A percentile compares a stretch with the other conserved stretches of the same genome.
Conservation (phyloP, 352 stramenopile genomes). For the Blastocystis hominis region DNA sequence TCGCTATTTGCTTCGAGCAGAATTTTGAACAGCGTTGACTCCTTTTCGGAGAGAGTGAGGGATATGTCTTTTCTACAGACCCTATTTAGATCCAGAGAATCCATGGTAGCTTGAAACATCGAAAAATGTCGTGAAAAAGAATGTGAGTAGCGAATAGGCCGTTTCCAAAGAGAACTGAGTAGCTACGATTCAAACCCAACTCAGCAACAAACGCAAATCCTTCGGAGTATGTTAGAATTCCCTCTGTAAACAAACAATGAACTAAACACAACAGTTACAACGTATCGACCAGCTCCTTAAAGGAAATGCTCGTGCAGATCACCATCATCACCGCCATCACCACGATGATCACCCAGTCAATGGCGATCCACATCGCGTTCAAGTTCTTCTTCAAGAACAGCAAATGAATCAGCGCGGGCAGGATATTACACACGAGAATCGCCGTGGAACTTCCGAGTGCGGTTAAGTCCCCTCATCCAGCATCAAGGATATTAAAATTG, state of each 20-base stretch:
- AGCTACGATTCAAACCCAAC: background rate
- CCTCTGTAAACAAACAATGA: background rate
- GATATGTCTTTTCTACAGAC: constrained; percentile 28
- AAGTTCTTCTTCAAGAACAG: constrained; percentile 3
- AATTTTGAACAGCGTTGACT: constrained; percentile 57
- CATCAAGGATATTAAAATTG: constrained; percentile 52
- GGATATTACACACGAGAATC: constrained; percentile 11
- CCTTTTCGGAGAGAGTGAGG: constrained; percentile 48
- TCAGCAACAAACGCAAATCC: background rate
- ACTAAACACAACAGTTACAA: background rate
- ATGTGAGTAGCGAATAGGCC: background rate
- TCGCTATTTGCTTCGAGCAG: constrained; percentile 59
- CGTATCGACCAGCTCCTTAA: constrained; percentile 7
- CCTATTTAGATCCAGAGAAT: background rate
- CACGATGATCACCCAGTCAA: background rate
- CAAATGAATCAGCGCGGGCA: constrained; percentile 36
- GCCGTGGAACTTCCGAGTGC: constrained; percentile 23
- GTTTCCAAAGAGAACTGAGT: background rate
- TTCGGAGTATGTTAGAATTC: background rate
- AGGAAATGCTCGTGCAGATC: constrained; percentile 28
- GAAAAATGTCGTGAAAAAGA: background rate
- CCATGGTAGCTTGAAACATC: background rate
- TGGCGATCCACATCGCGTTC: background rate
- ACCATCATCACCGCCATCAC: constrained; percentile 22
- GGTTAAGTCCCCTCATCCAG: background rate